phyloP scores from a whole-genome alignment of 139 green algal genomes.

The Asterochloris sp. region DNA sequence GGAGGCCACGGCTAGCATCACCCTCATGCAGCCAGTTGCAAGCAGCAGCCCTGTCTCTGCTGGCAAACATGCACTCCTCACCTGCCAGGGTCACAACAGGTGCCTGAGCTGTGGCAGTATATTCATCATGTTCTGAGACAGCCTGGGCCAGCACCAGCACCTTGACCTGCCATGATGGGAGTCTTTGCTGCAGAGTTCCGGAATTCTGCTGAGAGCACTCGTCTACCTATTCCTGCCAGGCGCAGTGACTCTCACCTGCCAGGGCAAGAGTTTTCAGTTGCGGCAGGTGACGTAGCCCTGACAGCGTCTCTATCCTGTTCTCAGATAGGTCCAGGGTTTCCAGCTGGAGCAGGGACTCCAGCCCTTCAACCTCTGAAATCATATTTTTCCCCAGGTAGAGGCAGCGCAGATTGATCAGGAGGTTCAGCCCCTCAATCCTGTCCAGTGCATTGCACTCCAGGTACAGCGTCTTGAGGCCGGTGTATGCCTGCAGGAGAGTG shows the following conservation, averaged over 20 bases:
- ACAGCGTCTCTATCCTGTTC: conserved; percentile 50
- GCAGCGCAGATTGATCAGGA: conserved; percentile 51
- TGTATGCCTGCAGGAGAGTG: conserved; percentile 56
- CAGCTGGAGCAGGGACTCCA: conserved; percentile 41
- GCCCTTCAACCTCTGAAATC: conserved; percentile 35
- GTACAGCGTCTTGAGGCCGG: conserved; percentile 70
- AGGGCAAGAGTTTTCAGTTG: conserved; percentile 50
- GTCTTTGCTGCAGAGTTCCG: too few relatives aligned
- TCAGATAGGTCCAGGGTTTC: conserved; percentile 62
- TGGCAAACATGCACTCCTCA: too few relatives aligned
- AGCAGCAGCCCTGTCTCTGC: too few relatives aligned
- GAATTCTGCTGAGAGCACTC: too few relatives aligned
- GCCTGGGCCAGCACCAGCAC: too few relatives aligned
- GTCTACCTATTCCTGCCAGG: too few relatives aligned
- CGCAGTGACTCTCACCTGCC: conserved; percentile 2
- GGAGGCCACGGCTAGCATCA: too few relatives aligned
- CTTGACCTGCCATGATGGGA: too few relatives aligned
- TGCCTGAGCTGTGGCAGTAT: too few relatives aligned
- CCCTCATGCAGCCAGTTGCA: too few relatives aligned
- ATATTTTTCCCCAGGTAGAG: conserved; percentile 70
- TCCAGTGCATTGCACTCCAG: conserved; percentile 69
- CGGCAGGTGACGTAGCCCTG: conserved; percentile 37
- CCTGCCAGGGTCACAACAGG: too few relatives aligned
- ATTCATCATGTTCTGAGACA: too few relatives aligned
- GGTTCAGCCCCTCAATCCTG: conserved; percentile 50